These are phyloP conservation scores for Panicum virgatum DNA, from an alignment of 202 grass and related monocot species.

Conservation along the genomic window DNA sequence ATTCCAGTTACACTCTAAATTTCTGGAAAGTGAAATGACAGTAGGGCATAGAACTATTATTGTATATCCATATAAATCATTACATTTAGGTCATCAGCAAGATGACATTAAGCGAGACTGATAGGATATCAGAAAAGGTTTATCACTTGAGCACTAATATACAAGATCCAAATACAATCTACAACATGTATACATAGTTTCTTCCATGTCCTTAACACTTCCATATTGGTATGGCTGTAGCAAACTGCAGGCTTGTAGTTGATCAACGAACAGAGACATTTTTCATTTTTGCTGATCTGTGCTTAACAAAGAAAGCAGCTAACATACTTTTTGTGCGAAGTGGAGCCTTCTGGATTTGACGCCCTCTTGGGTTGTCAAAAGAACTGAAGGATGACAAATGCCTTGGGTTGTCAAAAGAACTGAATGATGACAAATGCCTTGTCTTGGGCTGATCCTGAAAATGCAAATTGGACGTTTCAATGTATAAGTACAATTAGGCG, in stretches of 20 bases:
- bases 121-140: conserved; percentile 9
- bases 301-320: conserved; percentile 82
- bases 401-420: conserved; percentile 67
- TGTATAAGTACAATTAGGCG: background rate
- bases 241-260: conserved; percentile 27
- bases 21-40: background rate
- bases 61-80: conserved; percentile 36
- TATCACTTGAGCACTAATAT: conserved; percentile 23
- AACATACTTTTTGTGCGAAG: conserved; percentile 75
- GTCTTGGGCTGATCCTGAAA: conserved; percentile 58
- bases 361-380: conserved; percentile 63
- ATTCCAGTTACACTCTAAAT: background rate
- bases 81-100: conserved; percentile 34
- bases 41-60: conserved; percentile 12
- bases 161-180: conserved; percentile 37
- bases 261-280: conserved; percentile 68
- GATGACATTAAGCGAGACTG: conserved; percentile 25
- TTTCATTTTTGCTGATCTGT: conserved; percentile 70
- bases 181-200: conserved; percentile 14
- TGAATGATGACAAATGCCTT: conserved; percentile 61
- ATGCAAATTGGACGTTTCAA: conserved; percentile 18
- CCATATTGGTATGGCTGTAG: too few relatives aligned
- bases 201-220: conserved; percentile 24
- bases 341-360: conserved; percentile 69
- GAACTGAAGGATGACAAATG: conserved; percentile 66